Evolutionary conservation across 2,329 filamentous ascomycete species (phyloP), one percentile per base, ranked within the genome.

Genomic region (Fusarium sarcochroum): DNA sequence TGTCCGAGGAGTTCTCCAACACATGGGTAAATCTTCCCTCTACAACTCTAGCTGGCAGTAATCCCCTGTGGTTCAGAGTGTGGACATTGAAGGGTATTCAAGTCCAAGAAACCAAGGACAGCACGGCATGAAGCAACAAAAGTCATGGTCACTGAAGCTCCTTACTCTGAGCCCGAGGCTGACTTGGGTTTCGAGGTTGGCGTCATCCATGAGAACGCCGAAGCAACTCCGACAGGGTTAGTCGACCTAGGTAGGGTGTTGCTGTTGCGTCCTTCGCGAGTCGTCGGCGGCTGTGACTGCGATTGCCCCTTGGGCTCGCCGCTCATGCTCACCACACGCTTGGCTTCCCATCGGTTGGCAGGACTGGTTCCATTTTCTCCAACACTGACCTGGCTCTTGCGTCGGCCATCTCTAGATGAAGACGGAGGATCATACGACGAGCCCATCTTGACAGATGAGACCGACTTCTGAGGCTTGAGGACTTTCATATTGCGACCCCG

Each of bases 191-290:
- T 79, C 50, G 75, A 76, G 18, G 78, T 69, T 40, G 85, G 80
- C 47, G 92, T 95, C 83, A 98, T 90, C 94, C 94, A 98, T 14
- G 92, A 91, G 81, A 98, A 98, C 4, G 95, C 95, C 60, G 93
- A 96, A 15, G 92, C 95, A n/a, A 93, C 93, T 10, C 95, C 95
- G 18, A 97, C 88, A 0, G 96, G 95, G 75, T 98, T 98, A 32
- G 89, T 84, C 8, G 89, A 85, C 58, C 89, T 86, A 17, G 87
- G 82, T n/a, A 82, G 76, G 44, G 78, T 76, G 55, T 81, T 77
- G 37, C 77, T 74, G 53, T 78, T 81, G 55, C 81, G 80, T 38
- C 72, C 69, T 46, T 81, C 79, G 58, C 77, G 75, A 56, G 63
- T 79, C 80, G 71, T 23, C 18, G 52, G 81, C 51, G 73, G 73